phyloP scores from a whole-genome alignment of 805 yeast species.

The Ogataea naganishii region DNA sequence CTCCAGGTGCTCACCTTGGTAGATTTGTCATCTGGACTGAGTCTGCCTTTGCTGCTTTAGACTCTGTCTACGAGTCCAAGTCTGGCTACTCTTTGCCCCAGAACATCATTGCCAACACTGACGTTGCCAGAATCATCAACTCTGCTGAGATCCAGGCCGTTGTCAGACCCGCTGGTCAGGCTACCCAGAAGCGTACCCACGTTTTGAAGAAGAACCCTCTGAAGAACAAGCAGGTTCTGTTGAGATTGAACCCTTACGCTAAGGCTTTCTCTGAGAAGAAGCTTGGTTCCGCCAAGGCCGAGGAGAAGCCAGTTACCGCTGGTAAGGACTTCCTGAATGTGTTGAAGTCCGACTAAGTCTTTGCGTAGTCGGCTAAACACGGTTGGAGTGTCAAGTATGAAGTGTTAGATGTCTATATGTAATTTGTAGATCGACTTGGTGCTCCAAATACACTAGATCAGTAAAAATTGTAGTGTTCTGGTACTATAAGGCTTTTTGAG shows the following conservation, averaged over 20 bases:
- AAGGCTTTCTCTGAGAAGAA: slow-evolving; percentile 91
- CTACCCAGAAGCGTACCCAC: slow-evolving; percentile 88
- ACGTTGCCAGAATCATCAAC: slow-evolving; percentile 95
- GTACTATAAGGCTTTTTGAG: too few species aligned
- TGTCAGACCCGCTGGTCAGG: slow-evolving; percentile 92
- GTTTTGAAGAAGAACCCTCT: slow-evolving; percentile 98
- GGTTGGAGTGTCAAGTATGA: too few species aligned
- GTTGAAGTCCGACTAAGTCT: slow-evolving; percentile 58
- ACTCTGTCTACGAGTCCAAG: slow-evolving; percentile 96
- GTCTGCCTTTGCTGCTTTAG: slow-evolving; percentile 94
- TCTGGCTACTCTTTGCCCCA: slow-evolving; percentile 87
- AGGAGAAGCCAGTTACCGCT: slow-evolving; percentile 55
- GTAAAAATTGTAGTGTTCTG: too few species aligned
- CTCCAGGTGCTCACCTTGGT: slow-evolving; percentile 99
- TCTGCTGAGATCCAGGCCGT: slow-evolving; percentile 98
- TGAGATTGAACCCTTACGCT: slow-evolving; percentile 99
- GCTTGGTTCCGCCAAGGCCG: slow-evolving; percentile 77
- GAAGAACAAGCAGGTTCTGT: slow-evolving; percentile 97
- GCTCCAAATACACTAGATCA: too few species aligned
- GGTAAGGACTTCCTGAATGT: slow-evolving; percentile 62
- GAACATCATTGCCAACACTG: slow-evolving; percentile 92
- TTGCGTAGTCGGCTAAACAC: too few species aligned
- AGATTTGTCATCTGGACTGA: slow-evolving; percentile 99
- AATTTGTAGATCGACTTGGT: too few species aligned
- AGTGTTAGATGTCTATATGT: too few species aligned